Base-by-base conservation (phyloP, 140 eudicot genomes). In the Cichorium intybus region DNA sequence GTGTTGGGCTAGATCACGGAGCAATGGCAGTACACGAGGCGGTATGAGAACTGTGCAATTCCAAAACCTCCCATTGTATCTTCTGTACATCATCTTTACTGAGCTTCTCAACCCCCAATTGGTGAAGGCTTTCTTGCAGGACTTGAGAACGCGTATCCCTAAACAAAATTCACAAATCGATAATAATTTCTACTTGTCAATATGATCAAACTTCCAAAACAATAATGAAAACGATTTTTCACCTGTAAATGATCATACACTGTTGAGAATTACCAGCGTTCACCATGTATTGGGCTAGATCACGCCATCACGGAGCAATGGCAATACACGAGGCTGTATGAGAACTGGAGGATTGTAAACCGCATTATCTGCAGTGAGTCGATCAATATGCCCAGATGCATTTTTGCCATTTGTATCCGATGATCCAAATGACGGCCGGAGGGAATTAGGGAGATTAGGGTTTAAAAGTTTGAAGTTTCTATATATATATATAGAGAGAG, bases 31-130 rank as follows among this genome's bases (percentile, higher is more conserved):
- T 50, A 93, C 81, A 39, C 99, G 83, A 21, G 99, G 90, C 52
- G 99, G 99, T 48, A 93, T 86, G 45, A 93, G n/a, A n/a, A n/a
- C n/a, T n/a, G n/a, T n/a, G n/a, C n/a, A n/a, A n/a, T 72, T 88
- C 96, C 81, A 92, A 64, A 62, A 80, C 93, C 70, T 92, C 98
- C 96, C 96, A 88, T 62, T 88, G 96, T 93, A 92, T 92, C 92
- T 72, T 92, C 72, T 88, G 98, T 17, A 88, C 95, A 67, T 88
- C 96, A 47, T 92, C 98, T 81, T 88, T 88, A 79, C 89, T 83
- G 60, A 88, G 98, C 69, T 84, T 92, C 64, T 92, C 96, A 5
- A 92, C 96, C 75, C 98, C 98, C 69, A 92, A 68, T 66, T 85
- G 87, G 22, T 80, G 83, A 47, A 92, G 90, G 64, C 95, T 88